A percentile compares a stretch with the other conserved stretches of the same genome.
Evolutionary conservation across 2,329 filamentous ascomycete species (phyloP).

Genomic region (Cytospora piceicola): DNA sequence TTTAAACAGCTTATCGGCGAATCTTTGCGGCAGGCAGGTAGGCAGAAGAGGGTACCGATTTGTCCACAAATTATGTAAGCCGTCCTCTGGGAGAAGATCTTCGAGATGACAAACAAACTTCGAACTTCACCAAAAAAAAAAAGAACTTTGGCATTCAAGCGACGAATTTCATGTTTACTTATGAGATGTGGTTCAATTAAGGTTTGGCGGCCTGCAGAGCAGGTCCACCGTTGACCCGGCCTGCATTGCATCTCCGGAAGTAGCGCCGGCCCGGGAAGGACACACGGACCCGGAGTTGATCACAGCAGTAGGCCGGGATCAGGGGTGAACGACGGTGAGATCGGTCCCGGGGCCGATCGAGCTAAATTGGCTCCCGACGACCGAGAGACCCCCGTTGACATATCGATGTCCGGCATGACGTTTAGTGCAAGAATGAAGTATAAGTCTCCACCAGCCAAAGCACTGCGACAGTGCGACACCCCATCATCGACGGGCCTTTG

Average conservation of each 20-base stretch:
- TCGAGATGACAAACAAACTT: neutral
- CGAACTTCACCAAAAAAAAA: no score
- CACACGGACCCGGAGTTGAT: conserved; percentile 14
- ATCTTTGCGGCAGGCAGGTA: conserved; percentile 15
- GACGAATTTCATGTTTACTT: neutral
- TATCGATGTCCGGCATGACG: neutral
- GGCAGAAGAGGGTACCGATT: neutral
- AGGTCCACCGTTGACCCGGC: conserved; percentile 14
- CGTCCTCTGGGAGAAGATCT: neutral
- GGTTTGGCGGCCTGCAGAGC: conserved; percentile 16
- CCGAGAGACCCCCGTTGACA: neutral
- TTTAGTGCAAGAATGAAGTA: neutral
- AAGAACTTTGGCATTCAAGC: neutral
- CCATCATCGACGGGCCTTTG: no score
- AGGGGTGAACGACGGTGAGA: neutral
- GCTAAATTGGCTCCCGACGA: neutral
- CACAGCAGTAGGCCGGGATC: neutral
- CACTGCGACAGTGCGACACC: no score
- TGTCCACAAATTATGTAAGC: conserved; percentile 16
- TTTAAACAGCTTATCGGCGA: conserved; percentile 9
- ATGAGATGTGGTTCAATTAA: conserved; percentile 27
- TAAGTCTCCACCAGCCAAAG: neutral
- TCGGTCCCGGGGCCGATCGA: neutral
- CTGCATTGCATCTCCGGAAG: conserved; percentile 3
- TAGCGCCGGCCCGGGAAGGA: neutral